Evolutionary conservation across 2,329 filamentous ascomycete genomes (phyloP), one percentile per base, ranked within the genome.

Genomic region (Xylaria sp.): DNA sequence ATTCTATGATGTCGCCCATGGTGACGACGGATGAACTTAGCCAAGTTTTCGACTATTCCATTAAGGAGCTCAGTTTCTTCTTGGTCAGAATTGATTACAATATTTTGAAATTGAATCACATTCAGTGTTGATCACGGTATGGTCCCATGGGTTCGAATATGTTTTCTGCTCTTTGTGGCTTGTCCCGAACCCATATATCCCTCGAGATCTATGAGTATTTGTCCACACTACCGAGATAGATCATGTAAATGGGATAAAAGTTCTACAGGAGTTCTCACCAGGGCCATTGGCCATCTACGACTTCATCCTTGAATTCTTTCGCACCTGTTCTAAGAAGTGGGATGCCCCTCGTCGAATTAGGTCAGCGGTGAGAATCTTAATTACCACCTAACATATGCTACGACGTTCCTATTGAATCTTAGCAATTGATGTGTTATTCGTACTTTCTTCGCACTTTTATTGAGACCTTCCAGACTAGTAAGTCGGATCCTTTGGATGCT

Each of bases 11-110:
- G 82, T 81, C 10, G 83, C 81, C 91, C 90, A 93, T 0, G 90
- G 90, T 2, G 93, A 80, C 87, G 86, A 1, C 87, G 85, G 54
- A 93, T 92, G 77, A 91, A 89, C 60, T 81, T 82, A 29, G 87
- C 84, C 1, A 90, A 90, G 49, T 85, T 85, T 29, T 87, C 83
- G 4, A 92, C 90, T 2, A 93, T 80, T 70, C 86, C 86, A 13
- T 83, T 84, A 67, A 93, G 90, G 20, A 74, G 69, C 5, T 63
- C 71, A 0, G 90, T 92, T 38, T 90, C 86, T 70, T 91, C 86
- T 71, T 87, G 81, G 76, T 93, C 91, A 38, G 92, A 82, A 78
- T 89, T 84, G 42, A 81, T 84, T 27, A 89, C 84, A 62, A 90
- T 81, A 1, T 83, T 87, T 74, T 89, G 86, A 77, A 84, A 90